Base-by-base conservation (phyloP, 75 land plant species). In the Chamaecyparis obtusa region DNA sequence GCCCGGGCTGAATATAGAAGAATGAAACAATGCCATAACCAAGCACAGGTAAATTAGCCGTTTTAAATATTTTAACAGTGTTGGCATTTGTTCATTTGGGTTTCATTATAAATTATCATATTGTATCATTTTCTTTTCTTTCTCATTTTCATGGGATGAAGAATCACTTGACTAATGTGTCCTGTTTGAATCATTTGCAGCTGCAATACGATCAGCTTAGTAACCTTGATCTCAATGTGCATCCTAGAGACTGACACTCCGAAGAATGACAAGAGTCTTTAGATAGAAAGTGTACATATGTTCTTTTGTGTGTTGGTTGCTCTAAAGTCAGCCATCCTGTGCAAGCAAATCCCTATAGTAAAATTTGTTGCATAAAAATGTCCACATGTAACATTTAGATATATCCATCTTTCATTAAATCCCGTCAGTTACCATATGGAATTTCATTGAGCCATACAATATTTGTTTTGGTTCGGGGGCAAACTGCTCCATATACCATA, bases 1-100 rank as follows among this genome's bases (percentile, higher is more conserved):
- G 98, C 98, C 41, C 94, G 95, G 84, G 77, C 90, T 76, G 93
- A 94, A 55, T 95, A 96, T 67, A 89, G 89, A 43, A 88, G 94
- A 84, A 94, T 95, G 95, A 93, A 91, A 85, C 14, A 88, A 55
- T 86, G 87, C 13, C 87, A 88, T 85, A 77, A 89, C 16, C n/a
- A 74, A 74, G 76, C 76, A 74, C 76, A 74, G 76, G 76, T 74
- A 74, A 74, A 74, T 33, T 14, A 32, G 14, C 69, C 24, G 27
- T 74, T 74, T 33, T 74, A 2, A 33, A 2, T 1, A 32, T 74
- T 74, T 11, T 11, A 33, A 2, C 33, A 74, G n/a, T 24, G n/a
- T 64, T 24, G 24, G n/a, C 27, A 24, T 64, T 64, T 64, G 1
- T 27, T 64, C n/a, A 24, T 64, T 24, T 57, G 27, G 6, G 8